A percentile compares a stretch with the other conserved stretches of the same genome.
phyloP scores from a whole-genome alignment of 352 stramenopile genomes.

The Globisporangium middletonii region DNA sequence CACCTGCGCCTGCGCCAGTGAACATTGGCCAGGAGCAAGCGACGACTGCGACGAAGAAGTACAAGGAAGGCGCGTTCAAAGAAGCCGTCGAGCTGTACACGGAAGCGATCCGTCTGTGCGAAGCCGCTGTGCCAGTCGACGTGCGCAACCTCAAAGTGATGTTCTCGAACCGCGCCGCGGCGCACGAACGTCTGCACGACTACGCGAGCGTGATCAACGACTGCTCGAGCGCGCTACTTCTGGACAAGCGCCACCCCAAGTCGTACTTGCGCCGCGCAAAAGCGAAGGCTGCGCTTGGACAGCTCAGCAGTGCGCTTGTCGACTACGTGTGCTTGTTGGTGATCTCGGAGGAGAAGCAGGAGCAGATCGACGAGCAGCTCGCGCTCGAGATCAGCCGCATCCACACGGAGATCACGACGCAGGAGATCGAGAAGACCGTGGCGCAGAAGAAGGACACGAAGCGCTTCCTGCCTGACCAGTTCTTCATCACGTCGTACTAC shows the following conservation, averaged over 20 bases:
- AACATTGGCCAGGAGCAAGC: constrained; percentile 58
- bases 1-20: constrained; percentile 1
- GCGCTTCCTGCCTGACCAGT: constrained; percentile 67
- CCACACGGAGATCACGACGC: constrained; percentile 61
- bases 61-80: constrained; percentile 65
- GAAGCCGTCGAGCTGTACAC: constrained; percentile 71
- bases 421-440: constrained; percentile 54
- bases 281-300: constrained; percentile 37
- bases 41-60: constrained; percentile 67
- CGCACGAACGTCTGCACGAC: constrained; percentile 66
- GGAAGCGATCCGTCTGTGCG: constrained; percentile 52
- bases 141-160: constrained; percentile 80
- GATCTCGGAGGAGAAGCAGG: constrained; percentile 71
- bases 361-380: constrained; percentile 65
- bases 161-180: constrained; percentile 77
- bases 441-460: constrained; percentile 50
- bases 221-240: constrained; percentile 44
- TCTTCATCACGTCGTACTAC: constrained; percentile 85
- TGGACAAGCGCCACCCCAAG: constrained; percentile 74
- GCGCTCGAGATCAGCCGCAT: constrained; percentile 71
- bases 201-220: constrained; percentile 54
- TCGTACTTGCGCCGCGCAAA: constrained; percentile 75
- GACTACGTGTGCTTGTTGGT: constrained; percentile 79
- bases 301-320: constrained; percentile 58
- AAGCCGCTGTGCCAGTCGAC: constrained; percentile 49